Base-by-base conservation (phyloP, 495 filamentous ascomycete species). In the Clohesyomyces aquaticus region DNA sequence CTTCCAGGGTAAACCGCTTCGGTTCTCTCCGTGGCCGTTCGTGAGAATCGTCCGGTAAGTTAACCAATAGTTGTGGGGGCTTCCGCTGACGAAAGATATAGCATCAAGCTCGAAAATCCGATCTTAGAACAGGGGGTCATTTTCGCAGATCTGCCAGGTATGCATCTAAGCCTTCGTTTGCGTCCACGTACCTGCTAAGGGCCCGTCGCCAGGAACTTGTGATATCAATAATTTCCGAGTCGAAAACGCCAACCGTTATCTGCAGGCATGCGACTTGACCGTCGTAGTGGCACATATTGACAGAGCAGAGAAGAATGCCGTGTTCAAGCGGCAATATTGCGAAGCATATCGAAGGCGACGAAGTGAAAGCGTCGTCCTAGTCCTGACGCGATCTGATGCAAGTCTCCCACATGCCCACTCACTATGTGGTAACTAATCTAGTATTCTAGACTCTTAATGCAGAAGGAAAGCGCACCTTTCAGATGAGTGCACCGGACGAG, bases 181-280 rank as follows among this genome's bases (percentile, higher is more conserved):
- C n/a, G n/a, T n/a, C n/a, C n/a, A n/a, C n/a, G n/a, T n/a, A n/a
- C n/a, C n/a, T n/a, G n/a, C n/a, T n/a, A n/a, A n/a, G n/a, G n/a
- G n/a, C n/a, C n/a, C n/a, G 32, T 14, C 32, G 32, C 32, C 11
- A 47, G 57, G 57, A 3, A 1, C 16, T n/a, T 51, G 45, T 1
- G 57, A 60, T 27, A 60, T 18, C 16, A 60, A 60, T 26, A 22
- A 27, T 10, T 35, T 41, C 23, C 45, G 57, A 12, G 57, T 60
- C 4, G 57, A 38, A 6, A 12, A 43, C 1, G 29, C 57, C 9
- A 29, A 35, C 14, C 25, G 57, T 3, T 42, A 60, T 29, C 12
- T 60, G 43, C 57, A 60, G 42, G 25, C 16, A 4, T 60, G 57
- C 19, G 57, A 60, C 23, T 16, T 60, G 11, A 38, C 57, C 4